Percentiles rank a stretch among this genome's conserved stretches.
Conservation (phyloP, 2,329 filamentous ascomycete species). For the Colletotrichum cordylinicola region DNA sequence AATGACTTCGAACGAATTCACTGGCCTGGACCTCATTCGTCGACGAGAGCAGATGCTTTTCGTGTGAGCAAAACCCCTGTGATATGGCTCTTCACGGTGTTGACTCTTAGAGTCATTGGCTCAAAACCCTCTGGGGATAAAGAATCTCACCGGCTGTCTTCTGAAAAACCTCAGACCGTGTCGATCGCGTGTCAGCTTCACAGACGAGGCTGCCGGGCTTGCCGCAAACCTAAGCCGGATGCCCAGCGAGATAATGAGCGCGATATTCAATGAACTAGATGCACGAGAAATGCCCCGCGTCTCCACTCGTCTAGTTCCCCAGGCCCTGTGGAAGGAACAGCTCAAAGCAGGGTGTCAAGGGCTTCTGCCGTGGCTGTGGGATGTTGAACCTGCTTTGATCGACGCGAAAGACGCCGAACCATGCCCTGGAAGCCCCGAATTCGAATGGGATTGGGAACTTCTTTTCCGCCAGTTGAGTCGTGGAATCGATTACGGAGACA, state of each 20-base stretch:
- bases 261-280: background rate
- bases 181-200: background rate
- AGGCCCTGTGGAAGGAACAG: background rate
- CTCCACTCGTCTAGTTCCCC: background rate
- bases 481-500: background rate
- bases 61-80: background rate
- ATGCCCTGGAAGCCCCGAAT: background rate
- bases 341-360: background rate
- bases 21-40: background rate
- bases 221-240: background rate
- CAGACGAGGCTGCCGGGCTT: background rate
- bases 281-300: background rate
- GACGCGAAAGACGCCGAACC: background rate
- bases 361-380: background rate
- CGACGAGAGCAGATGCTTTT: background rate
- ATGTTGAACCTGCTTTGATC: background rate
- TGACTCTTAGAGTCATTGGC: background rate
- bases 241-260: background rate
- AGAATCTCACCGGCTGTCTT: background rate
- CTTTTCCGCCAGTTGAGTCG: background rate
- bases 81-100: rapidly evolving
- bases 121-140: background rate
- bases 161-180: background rate
- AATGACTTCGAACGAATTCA: background rate
- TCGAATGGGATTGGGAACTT: background rate